Base-by-base conservation (phyloP, 73 alveolate genomes). In the Blepharisma japonicum region DNA sequence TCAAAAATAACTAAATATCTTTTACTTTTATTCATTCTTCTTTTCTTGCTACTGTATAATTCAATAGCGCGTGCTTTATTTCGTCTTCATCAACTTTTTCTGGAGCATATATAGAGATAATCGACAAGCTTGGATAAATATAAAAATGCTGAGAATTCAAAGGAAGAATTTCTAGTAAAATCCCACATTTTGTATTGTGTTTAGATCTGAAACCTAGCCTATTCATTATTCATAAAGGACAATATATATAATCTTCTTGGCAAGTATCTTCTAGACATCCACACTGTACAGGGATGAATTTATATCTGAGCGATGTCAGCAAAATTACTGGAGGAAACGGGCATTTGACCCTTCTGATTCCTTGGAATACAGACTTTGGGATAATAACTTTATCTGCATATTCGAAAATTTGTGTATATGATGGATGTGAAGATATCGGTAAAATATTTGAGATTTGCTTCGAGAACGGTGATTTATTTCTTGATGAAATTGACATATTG, bases 331-430 rank as follows among this genome's bases (percentile, higher is more conserved):
- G 74, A 25, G 74, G 74, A 61, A 25, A 14, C 14, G 74, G 74
- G 4, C 14, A 18, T 25, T 61, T 14, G 18, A 25, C 49, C 23
- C 74, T 61, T 61, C 14, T 11, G 4, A 61, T n/a, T 18, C 18
- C 74, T 61, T 61, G 14, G 38, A n/a, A 61, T 25, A 61, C 47
- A 14, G 74, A 61, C 14, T 39, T n/a, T 14, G 74, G 74, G 18
- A 61, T 14, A 39, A 61, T 25, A 9, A 61, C 23, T 61, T 61
- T 61, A 25, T 61, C 74, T 20, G 74, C 14, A 25, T 14, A 61
- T 61, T 61, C 74, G 23, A 61, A 39, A 39, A 14, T 39, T 20
- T 25, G 74, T 8, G 74, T 61, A 48, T 61, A 61, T n/a, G 47
- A 25, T 20, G 74, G 23, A 25, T 61, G 74, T 2, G 47, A 9